Percentiles rank a stretch among this genome's conserved stretches.
Evolutionary conservation across 768 basidiomycete species (phyloP).

Genomic region (Boletus reticulatus): DNA sequence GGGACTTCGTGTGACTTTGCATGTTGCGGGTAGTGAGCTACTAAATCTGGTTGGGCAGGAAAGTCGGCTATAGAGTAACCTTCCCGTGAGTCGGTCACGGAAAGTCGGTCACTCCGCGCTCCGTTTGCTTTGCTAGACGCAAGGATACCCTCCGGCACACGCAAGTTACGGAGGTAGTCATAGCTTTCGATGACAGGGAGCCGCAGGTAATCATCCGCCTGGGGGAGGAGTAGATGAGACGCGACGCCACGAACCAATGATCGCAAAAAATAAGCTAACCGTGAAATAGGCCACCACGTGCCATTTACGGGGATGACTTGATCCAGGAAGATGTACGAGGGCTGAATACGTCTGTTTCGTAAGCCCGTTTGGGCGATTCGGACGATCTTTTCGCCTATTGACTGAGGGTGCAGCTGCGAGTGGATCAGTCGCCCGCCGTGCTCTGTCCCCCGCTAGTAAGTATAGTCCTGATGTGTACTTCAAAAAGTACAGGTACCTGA

Average conservation of each 20-base stretch:
- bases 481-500: slow-evolving; percentile 45
- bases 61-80: slow-evolving; percentile 9
- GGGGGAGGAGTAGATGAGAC: slow-evolving; percentile 9
- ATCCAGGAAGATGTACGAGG: slow-evolving; percentile 62
- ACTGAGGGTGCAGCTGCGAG: slow-evolving; percentile 55
- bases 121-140: slow-evolving; percentile 60
- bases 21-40: slow-evolving; percentile 8
- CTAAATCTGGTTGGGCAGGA: slow-evolving; percentile 5
- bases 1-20: slow-evolving; percentile 11
- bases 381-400: slow-evolving; percentile 71
- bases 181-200: slow-evolving; percentile 76
- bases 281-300: slow-evolving; percentile 83
- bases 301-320: slow-evolving; percentile 66
- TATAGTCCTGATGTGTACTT: neutral
- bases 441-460: slow-evolving; percentile 36
- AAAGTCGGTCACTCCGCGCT: slow-evolving; percentile 24
- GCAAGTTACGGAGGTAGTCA: slow-evolving; percentile 65
- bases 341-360: slow-evolving; percentile 87
- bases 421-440: slow-evolving; percentile 60
- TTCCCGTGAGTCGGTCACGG: slow-evolving; percentile 17
- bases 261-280: slow-evolving; percentile 38
- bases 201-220: slow-evolving; percentile 68
- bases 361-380: slow-evolving; percentile 75
- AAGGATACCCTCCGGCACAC: slow-evolving; percentile 70
- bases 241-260: neutral